Conservation (phyloP, 768 basidiomycete species). For the Artomyces pyxidatus region DNA sequence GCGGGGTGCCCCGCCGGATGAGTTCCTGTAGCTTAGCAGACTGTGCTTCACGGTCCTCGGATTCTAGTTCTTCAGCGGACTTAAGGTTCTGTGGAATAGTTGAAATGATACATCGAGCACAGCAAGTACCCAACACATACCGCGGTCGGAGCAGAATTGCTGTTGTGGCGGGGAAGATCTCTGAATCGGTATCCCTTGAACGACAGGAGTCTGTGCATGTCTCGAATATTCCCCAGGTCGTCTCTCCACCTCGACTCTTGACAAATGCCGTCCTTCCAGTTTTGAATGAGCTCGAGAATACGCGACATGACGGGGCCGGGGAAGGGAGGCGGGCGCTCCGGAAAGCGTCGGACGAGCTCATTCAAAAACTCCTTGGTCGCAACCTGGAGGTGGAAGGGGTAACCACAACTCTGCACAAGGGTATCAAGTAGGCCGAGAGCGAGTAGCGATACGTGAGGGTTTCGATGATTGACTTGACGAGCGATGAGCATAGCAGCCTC, state of each 20-base stretch:
- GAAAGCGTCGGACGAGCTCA: slow-evolving; percentile 95
- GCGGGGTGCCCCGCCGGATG: slow-evolving; percentile 90
- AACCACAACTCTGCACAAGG: slow-evolving; percentile 92
- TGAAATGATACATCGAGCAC: background rate
- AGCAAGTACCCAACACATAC: slow-evolving; percentile 25
- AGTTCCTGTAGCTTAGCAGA: slow-evolving; percentile 98
- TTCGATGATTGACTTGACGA: slow-evolving; percentile 82
- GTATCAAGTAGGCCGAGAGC: slow-evolving; percentile 83
- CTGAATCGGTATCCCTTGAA: slow-evolving; percentile 90
- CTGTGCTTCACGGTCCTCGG: slow-evolving; percentile 91
- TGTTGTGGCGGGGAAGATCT: slow-evolving; percentile 33
- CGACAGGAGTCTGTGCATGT: slow-evolving; percentile 90
- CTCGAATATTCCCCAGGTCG: slow-evolving; percentile 91
- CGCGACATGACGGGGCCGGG: slow-evolving; percentile 92
- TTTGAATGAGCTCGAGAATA: slow-evolving; percentile 86
- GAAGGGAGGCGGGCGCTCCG: slow-evolving; percentile 93
- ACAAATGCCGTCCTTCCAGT: slow-evolving; percentile 95
- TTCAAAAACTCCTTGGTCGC: slow-evolving; percentile 97
- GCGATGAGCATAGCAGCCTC: slow-evolving; percentile 86
- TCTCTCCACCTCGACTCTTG: slow-evolving; percentile 87
- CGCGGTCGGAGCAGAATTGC: slow-evolving; percentile 30
- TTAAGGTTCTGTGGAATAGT: slow-evolving; percentile 62
- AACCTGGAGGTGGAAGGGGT: slow-evolving; percentile 95
- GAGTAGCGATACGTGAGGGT: slow-evolving; percentile 84
- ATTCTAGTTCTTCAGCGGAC: slow-evolving; percentile 92